Evolutionary conservation across 2,329 filamentous ascomycete species (phyloP).

Genomic region (Bertia moriformis): DNA sequence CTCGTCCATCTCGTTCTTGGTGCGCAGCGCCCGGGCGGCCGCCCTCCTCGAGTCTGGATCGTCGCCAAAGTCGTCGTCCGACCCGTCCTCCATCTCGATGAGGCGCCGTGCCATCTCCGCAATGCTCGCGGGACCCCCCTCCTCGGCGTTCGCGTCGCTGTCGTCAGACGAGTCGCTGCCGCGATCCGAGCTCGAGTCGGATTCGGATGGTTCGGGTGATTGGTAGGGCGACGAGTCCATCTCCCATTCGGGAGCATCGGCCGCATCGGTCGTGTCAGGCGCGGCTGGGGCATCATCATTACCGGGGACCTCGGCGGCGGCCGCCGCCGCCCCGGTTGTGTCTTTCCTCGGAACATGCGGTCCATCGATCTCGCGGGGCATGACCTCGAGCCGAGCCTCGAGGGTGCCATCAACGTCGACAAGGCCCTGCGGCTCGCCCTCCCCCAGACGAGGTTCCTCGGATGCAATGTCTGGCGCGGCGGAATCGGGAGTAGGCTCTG

Average conservation of each 20-base stretch:
- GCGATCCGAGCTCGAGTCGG: slow-evolving; percentile 41
- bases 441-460: too few species aligned
- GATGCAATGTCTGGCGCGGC: too few species aligned
- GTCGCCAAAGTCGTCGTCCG: slow-evolving; percentile 59
- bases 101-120: slow-evolving; percentile 74
- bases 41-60: slow-evolving; percentile 21
- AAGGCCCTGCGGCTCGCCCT: too few species aligned
- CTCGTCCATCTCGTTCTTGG: slow-evolving; percentile 57
- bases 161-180: slow-evolving; percentile 35
- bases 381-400: too few species aligned
- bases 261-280: too few species aligned
- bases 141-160: slow-evolving; percentile 51
- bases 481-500: too few species aligned
- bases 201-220: too few species aligned
- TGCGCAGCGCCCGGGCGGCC: slow-evolving; percentile 42
- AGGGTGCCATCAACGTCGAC: too few species aligned
- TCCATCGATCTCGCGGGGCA: too few species aligned
- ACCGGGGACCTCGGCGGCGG: neutral
- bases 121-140: slow-evolving; percentile 47
- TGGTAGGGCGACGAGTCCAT: slow-evolving; percentile 63
- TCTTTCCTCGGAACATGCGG: neutral
- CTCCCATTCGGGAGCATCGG: slow-evolving; percentile 66
- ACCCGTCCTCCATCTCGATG: slow-evolving; percentile 69
- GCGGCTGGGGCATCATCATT: neutral
- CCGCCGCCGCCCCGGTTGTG: neutral